phyloP scores from a whole-genome alignment of 768 basidiomycete species.

The Serendipita sp. region DNA sequence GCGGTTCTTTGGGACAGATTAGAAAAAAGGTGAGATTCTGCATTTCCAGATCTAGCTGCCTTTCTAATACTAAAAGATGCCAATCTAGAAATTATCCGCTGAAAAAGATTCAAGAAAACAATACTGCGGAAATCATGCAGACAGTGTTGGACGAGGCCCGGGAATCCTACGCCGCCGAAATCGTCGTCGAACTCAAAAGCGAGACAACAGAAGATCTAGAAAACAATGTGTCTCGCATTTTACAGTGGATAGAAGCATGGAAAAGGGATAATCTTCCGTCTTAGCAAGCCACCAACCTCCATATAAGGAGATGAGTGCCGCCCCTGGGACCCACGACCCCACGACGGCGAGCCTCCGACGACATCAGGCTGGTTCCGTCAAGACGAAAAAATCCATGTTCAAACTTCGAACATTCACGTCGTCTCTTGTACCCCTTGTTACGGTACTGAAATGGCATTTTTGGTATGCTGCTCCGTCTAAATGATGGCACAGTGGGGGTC shows the following conservation, averaged over 20 bases:
- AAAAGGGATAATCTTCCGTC: conserved; percentile 14
- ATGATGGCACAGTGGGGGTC: too few relatives aligned
- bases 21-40: conserved; percentile 55
- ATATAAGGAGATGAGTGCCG: too few relatives aligned
- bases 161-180: conserved; percentile 68
- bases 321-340: too few relatives aligned
- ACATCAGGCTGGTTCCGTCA: too few relatives aligned
- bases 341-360: too few relatives aligned
- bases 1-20: conserved; percentile 74
- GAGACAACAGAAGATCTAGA: conserved; percentile 67
- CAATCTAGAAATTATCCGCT: conserved; percentile 56
- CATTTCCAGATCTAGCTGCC: not conserved
- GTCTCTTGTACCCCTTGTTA: too few relatives aligned
- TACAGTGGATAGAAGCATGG: conserved; percentile 81
- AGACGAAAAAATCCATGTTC: too few relatives aligned
- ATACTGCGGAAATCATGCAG: conserved; percentile 96
- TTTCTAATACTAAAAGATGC: not conserved
- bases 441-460: too few relatives aligned
- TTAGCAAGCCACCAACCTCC: not conserved
- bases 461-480: too few relatives aligned
- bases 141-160: conserved; percentile 78
- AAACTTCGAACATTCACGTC: too few relatives aligned
- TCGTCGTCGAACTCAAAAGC: conserved; percentile 72
- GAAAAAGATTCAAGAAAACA: conserved; percentile 96
- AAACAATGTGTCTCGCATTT: conserved; percentile 69